Evolutionary conservation across 2,329 filamentous ascomycete species (phyloP).

Genomic region (Pseudopithomyces maydicus): DNA sequence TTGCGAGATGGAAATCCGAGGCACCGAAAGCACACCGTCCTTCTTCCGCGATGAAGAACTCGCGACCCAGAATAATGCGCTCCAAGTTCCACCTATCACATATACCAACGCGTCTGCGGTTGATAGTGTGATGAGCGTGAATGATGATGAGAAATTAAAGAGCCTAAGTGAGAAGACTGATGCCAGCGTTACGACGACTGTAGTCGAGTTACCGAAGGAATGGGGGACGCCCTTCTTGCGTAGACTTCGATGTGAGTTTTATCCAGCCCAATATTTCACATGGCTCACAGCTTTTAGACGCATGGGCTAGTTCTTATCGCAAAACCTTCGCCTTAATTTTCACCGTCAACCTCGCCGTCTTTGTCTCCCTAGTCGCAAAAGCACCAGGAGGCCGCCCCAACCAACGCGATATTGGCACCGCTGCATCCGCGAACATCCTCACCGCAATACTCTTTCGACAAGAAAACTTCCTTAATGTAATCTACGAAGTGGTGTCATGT

Average conservation of each 20-base stretch:
- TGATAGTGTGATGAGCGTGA: neutral
- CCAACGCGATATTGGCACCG: slow-evolving; percentile 1
- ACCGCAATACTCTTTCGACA: neutral
- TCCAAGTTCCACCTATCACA: neutral
- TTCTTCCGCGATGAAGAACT: neutral
- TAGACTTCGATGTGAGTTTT: neutral
- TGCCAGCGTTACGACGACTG: neutral
- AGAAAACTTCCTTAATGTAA: slow-evolving; percentile 1
- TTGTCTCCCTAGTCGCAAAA: neutral
- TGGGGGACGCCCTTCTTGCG: neutral
- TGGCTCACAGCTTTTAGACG: neutral
- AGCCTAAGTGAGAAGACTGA: neutral
- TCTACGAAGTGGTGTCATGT: neutral
- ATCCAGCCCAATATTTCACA: neutral
- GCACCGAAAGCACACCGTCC: neutral
- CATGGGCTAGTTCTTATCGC: neutral
- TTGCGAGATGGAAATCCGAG: neutral
- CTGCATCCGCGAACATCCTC: neutral
- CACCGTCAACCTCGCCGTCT: neutral
- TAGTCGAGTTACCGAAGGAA: neutral
- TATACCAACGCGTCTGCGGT: neutral
- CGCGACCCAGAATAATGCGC: neutral
- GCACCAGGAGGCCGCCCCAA: neutral
- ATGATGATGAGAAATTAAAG: neutral
- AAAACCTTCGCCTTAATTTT: neutral